Conservation (phyloP, 805 yeast genomes). For the Jamesozyma rosinii region DNA sequence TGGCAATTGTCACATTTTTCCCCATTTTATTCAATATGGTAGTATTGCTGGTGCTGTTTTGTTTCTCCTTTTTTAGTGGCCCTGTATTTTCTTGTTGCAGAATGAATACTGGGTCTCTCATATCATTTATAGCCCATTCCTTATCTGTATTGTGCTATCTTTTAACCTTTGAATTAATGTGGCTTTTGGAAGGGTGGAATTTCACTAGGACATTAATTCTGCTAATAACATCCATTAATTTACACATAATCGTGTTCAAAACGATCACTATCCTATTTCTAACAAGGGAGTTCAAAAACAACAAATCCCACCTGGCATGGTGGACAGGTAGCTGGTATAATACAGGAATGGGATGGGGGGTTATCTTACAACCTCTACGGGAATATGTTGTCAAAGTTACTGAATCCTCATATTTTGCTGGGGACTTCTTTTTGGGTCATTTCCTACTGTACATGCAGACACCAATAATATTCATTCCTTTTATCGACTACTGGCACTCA, state of each 20-base stretch:
- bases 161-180: slow-evolving; percentile 50
- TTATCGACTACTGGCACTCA: slow-evolving; percentile 58
- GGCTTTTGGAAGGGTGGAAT: slow-evolving; percentile 62
- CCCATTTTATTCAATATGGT: slow-evolving; percentile 39
- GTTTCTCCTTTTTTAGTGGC: slow-evolving; percentile 40
- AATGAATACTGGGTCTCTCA: slow-evolving; percentile 38
- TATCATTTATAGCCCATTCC: slow-evolving; percentile 51
- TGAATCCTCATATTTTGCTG: slow-evolving; percentile 61
- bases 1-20: slow-evolving; percentile 41
- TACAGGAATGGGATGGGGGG: slow-evolving; percentile 52
- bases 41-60: slow-evolving; percentile 31
- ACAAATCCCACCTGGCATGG: slow-evolving; percentile 58
- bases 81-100: slow-evolving; percentile 39
- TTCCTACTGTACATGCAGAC: slow-evolving; percentile 46
- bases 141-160: slow-evolving; percentile 45
- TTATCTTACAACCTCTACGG: slow-evolving; percentile 53
- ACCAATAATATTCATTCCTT: slow-evolving; percentile 56
- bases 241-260: slow-evolving; percentile 53
- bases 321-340: slow-evolving; percentile 71
- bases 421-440: slow-evolving; percentile 55
- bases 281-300: slow-evolving; percentile 55
- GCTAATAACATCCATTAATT: slow-evolving; percentile 42
- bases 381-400: slow-evolving; percentile 54
- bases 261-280: slow-evolving; percentile 40
- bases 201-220: slow-evolving; percentile 53